A percentile compares a stretch with the other conserved stretches of the same genome.
Evolutionary conservation across 108 stramenopile species (phyloP).

Genomic region (Cyclotella kingstonii): DNA sequence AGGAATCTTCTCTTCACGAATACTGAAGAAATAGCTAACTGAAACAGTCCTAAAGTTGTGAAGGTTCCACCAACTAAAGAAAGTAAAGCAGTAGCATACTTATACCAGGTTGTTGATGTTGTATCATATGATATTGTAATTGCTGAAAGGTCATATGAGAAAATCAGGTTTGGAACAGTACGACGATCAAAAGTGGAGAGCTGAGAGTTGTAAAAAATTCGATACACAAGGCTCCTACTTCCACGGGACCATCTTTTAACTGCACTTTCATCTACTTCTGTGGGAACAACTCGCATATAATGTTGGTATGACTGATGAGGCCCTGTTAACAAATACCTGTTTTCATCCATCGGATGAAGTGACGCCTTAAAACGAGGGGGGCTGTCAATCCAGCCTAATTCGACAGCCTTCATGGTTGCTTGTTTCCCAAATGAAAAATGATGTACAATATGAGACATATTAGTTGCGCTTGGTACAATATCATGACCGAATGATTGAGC

Average conservation of each 20-base stretch:
- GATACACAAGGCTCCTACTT: conserved; percentile 39
- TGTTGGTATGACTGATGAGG: conserved; percentile 94
- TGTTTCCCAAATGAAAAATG: conserved; percentile 80
- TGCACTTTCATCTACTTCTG: conserved; percentile 50
- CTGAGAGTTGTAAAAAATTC: conserved; percentile 70
- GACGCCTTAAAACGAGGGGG: conserved; percentile 48
- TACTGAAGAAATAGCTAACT: conserved; percentile 45
- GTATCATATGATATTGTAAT: conserved; percentile 76
- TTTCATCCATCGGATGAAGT: conserved; percentile 78
- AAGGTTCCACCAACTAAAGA: conserved; percentile 96
- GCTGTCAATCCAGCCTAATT: conserved; percentile 5
- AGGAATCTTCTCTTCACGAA: conserved; percentile 3
- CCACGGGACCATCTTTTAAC: conserved; percentile 15
- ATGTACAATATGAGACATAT: conserved; percentile 88
- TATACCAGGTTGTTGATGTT: conserved; percentile 77
- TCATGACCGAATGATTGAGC: conserved; percentile 80
- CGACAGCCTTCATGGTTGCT: conserved; percentile 14
- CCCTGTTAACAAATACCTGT: conserved; percentile 63
- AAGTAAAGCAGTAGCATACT: conserved; percentile 90
- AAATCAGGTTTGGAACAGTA: conserved; percentile 79
- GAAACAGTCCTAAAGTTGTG: conserved; percentile 90
- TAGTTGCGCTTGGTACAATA: conserved; percentile 83
- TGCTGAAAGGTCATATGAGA: conserved; percentile 82
- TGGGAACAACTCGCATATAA: conserved; percentile 89
- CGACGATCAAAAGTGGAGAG: conserved; percentile 63